Evolutionary conservation across 2,329 filamentous ascomycete genomes (phyloP).

Genomic region (Didymella segeticola): DNA sequence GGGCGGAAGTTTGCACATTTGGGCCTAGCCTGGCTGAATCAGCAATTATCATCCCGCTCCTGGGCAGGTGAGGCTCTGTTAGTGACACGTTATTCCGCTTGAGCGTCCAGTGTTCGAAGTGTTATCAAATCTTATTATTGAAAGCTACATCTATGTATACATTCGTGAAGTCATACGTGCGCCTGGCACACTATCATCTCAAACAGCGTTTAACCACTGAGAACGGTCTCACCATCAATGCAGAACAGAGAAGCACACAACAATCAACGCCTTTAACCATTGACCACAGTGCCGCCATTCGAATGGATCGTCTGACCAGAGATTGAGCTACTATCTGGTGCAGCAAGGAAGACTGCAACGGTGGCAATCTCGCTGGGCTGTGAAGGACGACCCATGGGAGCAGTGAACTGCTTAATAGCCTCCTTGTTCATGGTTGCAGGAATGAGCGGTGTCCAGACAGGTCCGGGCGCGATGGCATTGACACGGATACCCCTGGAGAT

Average conservation of each 20-base stretch:
- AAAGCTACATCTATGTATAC: constrained; percentile 6
- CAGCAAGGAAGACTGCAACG: constrained; percentile 81
- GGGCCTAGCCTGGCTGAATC: neutral
- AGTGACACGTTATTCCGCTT: neutral
- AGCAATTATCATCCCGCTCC: no score
- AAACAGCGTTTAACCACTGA: constrained; percentile 36
- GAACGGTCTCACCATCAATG: constrained; percentile 52
- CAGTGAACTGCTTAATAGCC: constrained; percentile 74
- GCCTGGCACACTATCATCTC: neutral
- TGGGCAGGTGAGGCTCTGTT: no score
- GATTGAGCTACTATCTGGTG: constrained; percentile 74
- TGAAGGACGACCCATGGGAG: constrained; percentile 77
- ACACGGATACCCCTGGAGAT: constrained; percentile 75
- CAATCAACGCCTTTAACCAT: constrained; percentile 28
- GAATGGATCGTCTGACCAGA: constrained; percentile 75
- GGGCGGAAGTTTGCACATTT: constrained; percentile 14
- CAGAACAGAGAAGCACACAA: neutral
- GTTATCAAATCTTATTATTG: neutral
- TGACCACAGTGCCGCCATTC: constrained; percentile 54
- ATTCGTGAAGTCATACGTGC: constrained; percentile 9
- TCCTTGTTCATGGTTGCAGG: constrained; percentile 55
- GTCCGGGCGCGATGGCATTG: constrained; percentile 78
- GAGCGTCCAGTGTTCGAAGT: neutral
- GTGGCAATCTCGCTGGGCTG: constrained; percentile 85
- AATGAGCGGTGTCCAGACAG: constrained; percentile 54